Evolutionary conservation across 176 grass and related monocot species (phyloP).

Genomic region (Elaeis guineensis): DNA sequence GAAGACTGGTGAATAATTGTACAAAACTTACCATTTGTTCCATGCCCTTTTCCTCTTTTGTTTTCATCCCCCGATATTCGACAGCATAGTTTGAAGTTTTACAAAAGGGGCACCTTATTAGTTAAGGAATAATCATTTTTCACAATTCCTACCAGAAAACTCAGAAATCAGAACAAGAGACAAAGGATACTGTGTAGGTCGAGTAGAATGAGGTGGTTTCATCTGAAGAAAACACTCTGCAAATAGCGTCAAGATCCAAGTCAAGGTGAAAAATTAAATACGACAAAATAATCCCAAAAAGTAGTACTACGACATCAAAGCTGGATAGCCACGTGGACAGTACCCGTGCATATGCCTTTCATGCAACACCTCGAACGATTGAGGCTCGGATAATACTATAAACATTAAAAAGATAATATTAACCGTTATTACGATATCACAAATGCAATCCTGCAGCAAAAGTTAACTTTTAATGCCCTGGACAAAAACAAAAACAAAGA

Average conservation of each 20-base stretch:
- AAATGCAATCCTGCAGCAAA: no score
- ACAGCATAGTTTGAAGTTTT: slow-evolving; percentile 74
- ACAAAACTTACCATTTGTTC: slow-evolving; percentile 77
- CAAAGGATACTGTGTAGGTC: slow-evolving; percentile 65
- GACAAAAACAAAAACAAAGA: no score
- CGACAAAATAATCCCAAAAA: not conserved
- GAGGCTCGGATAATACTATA: slow-evolving; percentile 70
- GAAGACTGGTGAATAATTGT: not conserved
- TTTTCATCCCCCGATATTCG: slow-evolving; percentile 77
- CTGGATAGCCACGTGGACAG: not conserved
- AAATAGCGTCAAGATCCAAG: slow-evolving; percentile 8
- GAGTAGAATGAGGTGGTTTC: slow-evolving; percentile 56
- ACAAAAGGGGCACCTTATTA: slow-evolving; percentile 72
- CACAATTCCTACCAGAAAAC: slow-evolving; percentile 7
- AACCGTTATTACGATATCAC: not conserved
- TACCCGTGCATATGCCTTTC: slow-evolving; percentile 96
- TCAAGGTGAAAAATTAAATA: not conserved
- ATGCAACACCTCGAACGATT: slow-evolving; percentile 90
- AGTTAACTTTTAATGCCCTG: no score
- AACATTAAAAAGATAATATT: not conserved
- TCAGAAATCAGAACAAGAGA: not conserved
- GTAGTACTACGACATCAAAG: not conserved
- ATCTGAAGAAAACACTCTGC: slow-evolving; percentile 98
- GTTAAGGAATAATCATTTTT: slow-evolving; percentile 35
- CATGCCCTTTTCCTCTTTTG: slow-evolving; percentile 80